phyloP scores from a whole-genome alignment of 345 rosid species.

The Conringia planisiliqua region DNA sequence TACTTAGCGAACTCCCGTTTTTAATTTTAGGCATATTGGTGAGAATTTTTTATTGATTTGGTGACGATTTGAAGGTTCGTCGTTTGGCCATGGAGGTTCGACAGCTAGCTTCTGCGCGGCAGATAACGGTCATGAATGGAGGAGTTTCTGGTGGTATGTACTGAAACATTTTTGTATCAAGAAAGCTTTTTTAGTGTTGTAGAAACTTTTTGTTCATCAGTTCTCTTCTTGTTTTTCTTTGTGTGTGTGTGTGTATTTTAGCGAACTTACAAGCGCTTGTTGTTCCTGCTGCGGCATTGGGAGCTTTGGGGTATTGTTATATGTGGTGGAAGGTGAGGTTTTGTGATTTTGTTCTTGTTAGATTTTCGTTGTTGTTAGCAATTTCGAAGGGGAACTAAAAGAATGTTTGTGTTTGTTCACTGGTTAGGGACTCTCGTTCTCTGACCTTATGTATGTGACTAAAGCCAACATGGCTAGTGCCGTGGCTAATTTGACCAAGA shows the following conservation, averaged over 20 bases:
- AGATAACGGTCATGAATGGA: conserved; percentile 75
- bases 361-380: neutral
- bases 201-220: neutral
- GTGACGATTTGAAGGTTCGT: conserved; percentile 43
- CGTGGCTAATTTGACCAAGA: conserved; percentile 76
- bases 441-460: conserved; percentile 92
- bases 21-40: neutral
- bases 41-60: neutral
- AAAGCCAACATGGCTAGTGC: conserved; percentile 73
- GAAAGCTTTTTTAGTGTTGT: neutral
- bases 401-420: neutral
- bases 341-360: neutral
- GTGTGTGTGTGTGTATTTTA: neutral
- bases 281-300: conserved; percentile 77
- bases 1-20: conserved; percentile 14
- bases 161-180: neutral
- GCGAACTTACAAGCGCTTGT: conserved; percentile 42
- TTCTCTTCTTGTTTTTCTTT: neutral
- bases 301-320: conserved; percentile 94
- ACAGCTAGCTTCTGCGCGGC: conserved; percentile 60
- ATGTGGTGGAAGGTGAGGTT: conserved; percentile 97
- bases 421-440: conserved; percentile 69
- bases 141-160: conserved; percentile 53
- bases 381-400: neutral
- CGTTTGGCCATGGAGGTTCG: conserved; percentile 69